Conservation (phyloP, 2,329 filamentous ascomycete genomes). For the Drechslerella coelobrocha region DNA sequence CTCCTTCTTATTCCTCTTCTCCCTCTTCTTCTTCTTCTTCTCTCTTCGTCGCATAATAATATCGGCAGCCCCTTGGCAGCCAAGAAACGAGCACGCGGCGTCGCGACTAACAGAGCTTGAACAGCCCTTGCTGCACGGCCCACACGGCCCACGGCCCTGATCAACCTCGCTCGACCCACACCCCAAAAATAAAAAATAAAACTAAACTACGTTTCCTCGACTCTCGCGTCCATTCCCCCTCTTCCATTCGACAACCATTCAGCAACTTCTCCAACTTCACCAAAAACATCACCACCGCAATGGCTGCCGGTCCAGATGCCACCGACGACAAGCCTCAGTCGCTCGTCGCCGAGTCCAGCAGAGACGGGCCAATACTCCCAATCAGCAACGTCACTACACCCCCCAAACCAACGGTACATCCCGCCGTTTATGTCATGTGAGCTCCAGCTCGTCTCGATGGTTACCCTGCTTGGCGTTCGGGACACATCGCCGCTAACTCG, state of each 20-base stretch:
- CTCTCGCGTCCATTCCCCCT: not conserved
- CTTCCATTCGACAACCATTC: not conserved
- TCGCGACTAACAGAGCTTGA: too few species aligned
- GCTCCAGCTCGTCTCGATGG: constrained; percentile 54
- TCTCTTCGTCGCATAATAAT: too few species aligned
- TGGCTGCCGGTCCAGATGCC: constrained; percentile 22
- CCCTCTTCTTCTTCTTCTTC: too few species aligned
- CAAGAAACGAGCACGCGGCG: too few species aligned
- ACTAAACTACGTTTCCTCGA: constrained; percentile 1
- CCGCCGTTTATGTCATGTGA: constrained; percentile 82
- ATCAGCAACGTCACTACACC: constrained; percentile 62
- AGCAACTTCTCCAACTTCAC: constrained; percentile 4
- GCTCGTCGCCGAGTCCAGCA: constrained; percentile 28
- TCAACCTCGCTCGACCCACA: not conserved
- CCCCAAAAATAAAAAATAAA: not conserved
- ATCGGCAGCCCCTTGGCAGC: too few species aligned
- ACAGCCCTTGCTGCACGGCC: too few species aligned
- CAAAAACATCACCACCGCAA: not conserved
- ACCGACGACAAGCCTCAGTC: constrained; percentile 39
- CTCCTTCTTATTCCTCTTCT: not conserved
- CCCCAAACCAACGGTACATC: constrained; percentile 72
- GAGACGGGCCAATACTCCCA: constrained; percentile 35
- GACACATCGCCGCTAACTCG: constrained; percentile 35
- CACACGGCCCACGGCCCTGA: not conserved
- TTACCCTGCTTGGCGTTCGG: constrained; percentile 1